Evolutionary conservation across 306 rosid species (phyloP), one percentile per base, ranked within the genome.

Genomic region (Trifolium fragiferum): DNA sequence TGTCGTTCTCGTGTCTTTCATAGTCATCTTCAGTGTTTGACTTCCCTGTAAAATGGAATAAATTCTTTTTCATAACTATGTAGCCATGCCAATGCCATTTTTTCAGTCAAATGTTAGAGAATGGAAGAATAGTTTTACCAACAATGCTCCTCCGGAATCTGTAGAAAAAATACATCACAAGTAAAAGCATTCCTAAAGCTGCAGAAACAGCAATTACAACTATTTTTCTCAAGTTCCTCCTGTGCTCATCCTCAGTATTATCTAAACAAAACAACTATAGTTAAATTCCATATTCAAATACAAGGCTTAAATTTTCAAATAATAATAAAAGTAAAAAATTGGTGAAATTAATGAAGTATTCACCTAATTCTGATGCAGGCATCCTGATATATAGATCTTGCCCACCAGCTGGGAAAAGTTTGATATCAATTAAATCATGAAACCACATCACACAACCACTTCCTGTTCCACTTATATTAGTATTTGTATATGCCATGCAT

Each of bases 361-460:
- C 33, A 80, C 79, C 79, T 58, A 74, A 16, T 18, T 80, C 73
- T 6, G 76, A 75, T 61, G 73, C 54, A 3, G 55, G 38, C 63
- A 63, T 38, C 25, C 63, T 2, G 47, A 81, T 19, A 53, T 69
- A 30, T 20, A 75, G 40, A 7, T 4, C 15, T 40, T 81, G 73
- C 0, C 76, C 80, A 16, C 51, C 8, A 75, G 0, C 37, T 53
- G 62, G 46, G 40, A 49, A 43, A 30, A 0, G 10, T 59, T 44
- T 74, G 19, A 81, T 60, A 20, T 81, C 80, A 30, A 27, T 0
- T 18, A 69, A 21, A 15, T 75, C 62, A 15, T 55, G 55, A 62
- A 69, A 75, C 84, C 84, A 75, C 61, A 75, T 61, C 60, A 70
- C 84, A 20, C 77, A 69, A 16, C 84, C 84, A 68, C 73, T 75